Conservation (phyloP, 78 protist genomes). For the Neovahlkampfia damariscottae region DNA sequence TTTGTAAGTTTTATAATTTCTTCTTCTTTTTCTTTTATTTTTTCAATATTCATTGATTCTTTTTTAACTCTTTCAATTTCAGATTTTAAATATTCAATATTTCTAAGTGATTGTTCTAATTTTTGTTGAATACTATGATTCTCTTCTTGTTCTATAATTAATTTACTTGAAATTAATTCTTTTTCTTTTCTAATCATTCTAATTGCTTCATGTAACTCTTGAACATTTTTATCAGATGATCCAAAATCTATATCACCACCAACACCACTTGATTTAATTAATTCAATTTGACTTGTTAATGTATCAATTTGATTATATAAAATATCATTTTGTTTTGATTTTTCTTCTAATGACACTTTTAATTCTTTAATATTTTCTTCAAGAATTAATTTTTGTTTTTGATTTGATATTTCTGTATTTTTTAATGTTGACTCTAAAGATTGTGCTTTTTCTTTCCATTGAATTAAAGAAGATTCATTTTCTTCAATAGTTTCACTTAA, state of each 20-base stretch:
- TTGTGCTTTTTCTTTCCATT: too few relatives aligned
- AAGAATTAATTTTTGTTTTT: background rate
- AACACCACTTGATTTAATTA: too few relatives aligned
- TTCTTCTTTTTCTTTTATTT: background rate
- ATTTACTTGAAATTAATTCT: background rate
- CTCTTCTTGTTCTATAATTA: background rate
- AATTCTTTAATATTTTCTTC: background rate
- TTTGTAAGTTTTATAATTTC: background rate
- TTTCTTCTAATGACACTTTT: background rate
- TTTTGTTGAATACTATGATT: background rate
- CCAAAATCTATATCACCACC: too few relatives aligned
- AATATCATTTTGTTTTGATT: background rate
- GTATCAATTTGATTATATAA: background rate
- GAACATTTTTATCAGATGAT: too few relatives aligned
- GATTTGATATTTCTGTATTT: background rate
- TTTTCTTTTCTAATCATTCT: background rate
- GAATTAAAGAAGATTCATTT: too few relatives aligned
- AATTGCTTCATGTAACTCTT: background rate
- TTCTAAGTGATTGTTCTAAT: background rate
- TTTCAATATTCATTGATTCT: background rate
- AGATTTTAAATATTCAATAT: background rate
- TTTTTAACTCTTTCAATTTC: background rate
- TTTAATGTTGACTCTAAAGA: background rate
- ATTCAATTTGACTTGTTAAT: background rate
- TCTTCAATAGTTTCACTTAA: too few relatives aligned